A percentile compares a stretch with the other conserved stretches of the same genome.
Conservation (phyloP, 257 asterid genomes). For the Gentiana dahurica region DNA sequence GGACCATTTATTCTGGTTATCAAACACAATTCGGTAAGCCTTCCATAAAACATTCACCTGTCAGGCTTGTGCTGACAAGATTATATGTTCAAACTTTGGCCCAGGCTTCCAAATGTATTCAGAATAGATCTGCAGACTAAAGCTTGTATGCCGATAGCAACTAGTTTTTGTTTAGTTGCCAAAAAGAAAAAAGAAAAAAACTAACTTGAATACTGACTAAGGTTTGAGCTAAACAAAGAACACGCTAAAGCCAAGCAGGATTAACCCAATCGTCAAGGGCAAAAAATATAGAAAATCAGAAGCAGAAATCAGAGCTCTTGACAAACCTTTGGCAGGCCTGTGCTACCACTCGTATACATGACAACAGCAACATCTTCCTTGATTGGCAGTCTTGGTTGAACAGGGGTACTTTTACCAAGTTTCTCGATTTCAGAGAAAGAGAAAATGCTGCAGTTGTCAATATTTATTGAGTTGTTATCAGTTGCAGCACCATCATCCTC, state of each 20-base stretch:
- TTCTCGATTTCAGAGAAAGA: slow-evolving; percentile 70
- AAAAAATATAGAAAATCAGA: not conserved
- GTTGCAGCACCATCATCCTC: slow-evolving; percentile 40
- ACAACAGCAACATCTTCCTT: slow-evolving; percentile 81
- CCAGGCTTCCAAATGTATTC: too few species aligned
- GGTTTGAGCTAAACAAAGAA: not conserved
- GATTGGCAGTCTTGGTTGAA: slow-evolving; percentile 47
- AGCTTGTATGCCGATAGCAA: too few species aligned
- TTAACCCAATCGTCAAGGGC: not conserved
- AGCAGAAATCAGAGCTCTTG: slow-evolving; percentile 1
- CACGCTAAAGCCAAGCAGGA: slow-evolving; percentile 1
- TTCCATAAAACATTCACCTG: too few species aligned
- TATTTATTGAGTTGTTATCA: slow-evolving; percentile 24
- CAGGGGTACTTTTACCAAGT: slow-evolving; percentile 52
- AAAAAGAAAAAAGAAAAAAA: too few species aligned
- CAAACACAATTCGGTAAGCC: too few species aligned
- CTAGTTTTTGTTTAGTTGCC: too few species aligned
- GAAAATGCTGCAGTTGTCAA: slow-evolving; percentile 40
- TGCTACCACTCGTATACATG: slow-evolving; percentile 98
- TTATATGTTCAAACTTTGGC: too few species aligned
- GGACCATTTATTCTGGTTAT: too few species aligned
- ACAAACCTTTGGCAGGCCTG: slow-evolving; percentile 86
- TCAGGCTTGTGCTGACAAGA: too few species aligned
- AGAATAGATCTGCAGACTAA: too few species aligned
- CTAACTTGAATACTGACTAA: too few species aligned